Percentiles rank a stretch among this genome's conserved stretches.
Evolutionary conservation across 805 yeast genomes (phyloP).

Genomic region (Candida endomychidarum): DNA sequence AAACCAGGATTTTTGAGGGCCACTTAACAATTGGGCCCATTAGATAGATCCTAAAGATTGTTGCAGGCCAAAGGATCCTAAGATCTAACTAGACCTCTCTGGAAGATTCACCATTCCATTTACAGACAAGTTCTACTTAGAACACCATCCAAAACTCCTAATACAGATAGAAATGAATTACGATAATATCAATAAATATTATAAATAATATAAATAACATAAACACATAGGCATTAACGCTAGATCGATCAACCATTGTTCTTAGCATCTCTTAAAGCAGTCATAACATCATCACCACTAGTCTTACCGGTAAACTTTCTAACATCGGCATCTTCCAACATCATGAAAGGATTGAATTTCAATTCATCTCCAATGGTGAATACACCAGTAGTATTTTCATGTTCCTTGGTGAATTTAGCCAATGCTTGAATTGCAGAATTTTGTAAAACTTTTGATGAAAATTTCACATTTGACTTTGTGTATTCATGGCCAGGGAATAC

Average conservation of each 20-base stretch:
- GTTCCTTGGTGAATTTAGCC: constrained; percentile 46
- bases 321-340: constrained; percentile 64
- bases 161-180: no score
- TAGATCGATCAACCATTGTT: constrained; percentile 37
- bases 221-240: not conserved
- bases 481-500: constrained; percentile 97
- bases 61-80: no score
- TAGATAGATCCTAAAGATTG: no score
- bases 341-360: constrained; percentile 86
- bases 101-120: no score
- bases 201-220: not conserved
- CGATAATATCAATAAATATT: no score
- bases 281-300: constrained; percentile 62
- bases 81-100: no score
- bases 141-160: no score
- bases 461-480: constrained; percentile 76
- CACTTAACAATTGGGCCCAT: no score
- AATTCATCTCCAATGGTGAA: constrained; percentile 86
- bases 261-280: constrained; percentile 70
- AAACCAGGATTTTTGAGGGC: constrained; percentile 64
- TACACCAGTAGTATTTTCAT: constrained; percentile 80
- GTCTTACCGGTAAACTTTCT: constrained; percentile 54
- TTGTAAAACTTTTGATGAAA: constrained; percentile 64
- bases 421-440: constrained; percentile 55
- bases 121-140: no score